Base-by-base conservation (phyloP, 352 stramenopile genomes). In the Pythium scleroteichum region DNA sequence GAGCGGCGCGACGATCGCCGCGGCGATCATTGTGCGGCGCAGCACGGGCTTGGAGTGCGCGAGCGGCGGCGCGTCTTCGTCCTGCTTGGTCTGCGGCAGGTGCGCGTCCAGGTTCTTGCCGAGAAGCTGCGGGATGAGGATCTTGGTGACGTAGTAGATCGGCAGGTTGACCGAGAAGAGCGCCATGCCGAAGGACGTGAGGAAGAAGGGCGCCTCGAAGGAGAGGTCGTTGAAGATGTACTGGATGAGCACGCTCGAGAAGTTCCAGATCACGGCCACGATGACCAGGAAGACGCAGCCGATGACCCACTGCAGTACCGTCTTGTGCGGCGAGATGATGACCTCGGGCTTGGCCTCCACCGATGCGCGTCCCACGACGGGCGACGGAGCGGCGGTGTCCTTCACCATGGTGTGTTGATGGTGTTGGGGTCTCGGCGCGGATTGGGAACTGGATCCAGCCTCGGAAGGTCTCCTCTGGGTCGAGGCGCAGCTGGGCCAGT, bases 151-250 rank as follows among this genome's bases (percentile, higher is more conserved):
- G 66, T 88, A 93, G 66, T 76, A 92, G 46, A 92, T 69, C 45
- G 90, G 89, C 32, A 97, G 46, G 68, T 94, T 92, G 19, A 94
- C 59, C 1, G 82, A 79, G 62, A 97, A 94, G 48, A 97, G 79
- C 53, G 82, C 77, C 57, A 88, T 96, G 52, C 82, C 85, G 38
- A 97, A 76, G 64, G 94, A 96, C 45, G 89, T 96, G 45, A 97
- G 76, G 66, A 96, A 93, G 69, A 97, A 96, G 27, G 90, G 89
- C 1, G 73, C 73, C 26, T 94, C 69, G 71, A 95, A 97, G 56
- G 72, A 83, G 57, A 96, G 64, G 51, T 95, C 79, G 33, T 92
- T 69, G 73, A 95, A 95, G 39, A 97, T 92, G 61, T 94, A 94
- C 73, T 97, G 89, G 55, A 95, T 75, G 26, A 96, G 64, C 33